Conservation (phyloP, 2,329 filamentous ascomycete genomes). For the Monosporascus sp. region DNA sequence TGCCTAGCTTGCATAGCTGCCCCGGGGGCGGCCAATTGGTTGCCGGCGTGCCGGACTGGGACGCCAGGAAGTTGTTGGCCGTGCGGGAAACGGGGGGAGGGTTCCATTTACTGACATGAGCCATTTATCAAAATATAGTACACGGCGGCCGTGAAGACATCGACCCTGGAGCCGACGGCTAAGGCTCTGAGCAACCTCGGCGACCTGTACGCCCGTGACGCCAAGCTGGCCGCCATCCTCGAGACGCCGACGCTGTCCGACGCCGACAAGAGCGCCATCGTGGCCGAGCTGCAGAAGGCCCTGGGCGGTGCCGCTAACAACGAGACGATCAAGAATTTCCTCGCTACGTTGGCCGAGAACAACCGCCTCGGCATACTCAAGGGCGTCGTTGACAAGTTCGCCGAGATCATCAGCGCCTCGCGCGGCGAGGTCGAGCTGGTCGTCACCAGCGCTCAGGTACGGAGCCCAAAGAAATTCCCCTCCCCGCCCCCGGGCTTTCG, state of each 20-base stretch:
- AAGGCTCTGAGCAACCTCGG: slow-evolving; percentile 70
- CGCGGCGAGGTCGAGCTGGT: slow-evolving; percentile 90
- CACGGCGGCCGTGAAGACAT: slow-evolving; percentile 88
- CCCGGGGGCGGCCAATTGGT: slow-evolving; percentile 4
- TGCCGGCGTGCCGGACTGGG: not conserved
- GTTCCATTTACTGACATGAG: slow-evolving; percentile 2
- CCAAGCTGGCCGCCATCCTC: slow-evolving; percentile 74
- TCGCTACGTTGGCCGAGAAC: slow-evolving; percentile 86
- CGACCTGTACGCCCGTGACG: slow-evolving; percentile 71
- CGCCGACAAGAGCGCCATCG: slow-evolving; percentile 78
- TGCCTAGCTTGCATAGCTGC: slow-evolving; percentile 10
- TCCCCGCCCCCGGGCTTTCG: too few relatives aligned
- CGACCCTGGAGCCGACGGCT: slow-evolving; percentile 77
- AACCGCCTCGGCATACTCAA: slow-evolving; percentile 83
- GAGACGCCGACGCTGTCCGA: slow-evolving; percentile 71
- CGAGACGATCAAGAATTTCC: slow-evolving; percentile 90
- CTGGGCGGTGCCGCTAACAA: slow-evolving; percentile 61
- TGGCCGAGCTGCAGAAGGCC: slow-evolving; percentile 83
- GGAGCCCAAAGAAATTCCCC: slow-evolving; percentile 23
- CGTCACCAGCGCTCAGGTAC: slow-evolving; percentile 84
- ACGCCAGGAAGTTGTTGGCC: not conserved
- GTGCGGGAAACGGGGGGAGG: too few relatives aligned
- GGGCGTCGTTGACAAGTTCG: slow-evolving; percentile 83
- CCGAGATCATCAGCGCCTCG: slow-evolving; percentile 77
- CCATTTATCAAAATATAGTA: slow-evolving; percentile 59